These are phyloP conservation scores for Ceriops tagal DNA, from an alignment of 345 rosid genomes.

Conservation along the genomic window DNA sequence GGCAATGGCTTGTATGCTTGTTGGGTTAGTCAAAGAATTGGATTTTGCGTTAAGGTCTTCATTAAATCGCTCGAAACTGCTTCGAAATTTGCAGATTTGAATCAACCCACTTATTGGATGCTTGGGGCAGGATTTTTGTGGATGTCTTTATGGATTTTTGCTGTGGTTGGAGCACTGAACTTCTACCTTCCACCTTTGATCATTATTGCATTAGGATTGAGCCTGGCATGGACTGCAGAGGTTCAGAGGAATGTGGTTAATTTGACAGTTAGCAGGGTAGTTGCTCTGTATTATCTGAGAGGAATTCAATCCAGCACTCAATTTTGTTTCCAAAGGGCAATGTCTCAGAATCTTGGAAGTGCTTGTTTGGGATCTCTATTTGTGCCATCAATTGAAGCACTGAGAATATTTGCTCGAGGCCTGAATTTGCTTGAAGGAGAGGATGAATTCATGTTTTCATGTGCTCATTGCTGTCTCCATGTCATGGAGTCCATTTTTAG, in stretches of 20 bases:
- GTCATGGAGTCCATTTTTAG: slow-evolving; percentile 74
- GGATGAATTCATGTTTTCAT: slow-evolving; percentile 97
- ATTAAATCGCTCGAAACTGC: slow-evolving; percentile 65
- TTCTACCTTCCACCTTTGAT: slow-evolving; percentile 52
- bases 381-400: slow-evolving; percentile 84
- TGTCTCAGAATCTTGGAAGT: slow-evolving; percentile 78
- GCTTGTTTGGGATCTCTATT: slow-evolving; percentile 93
- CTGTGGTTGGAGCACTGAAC: slow-evolving; percentile 81
- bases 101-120: slow-evolving; percentile 76
- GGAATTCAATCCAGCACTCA: slow-evolving; percentile 88
- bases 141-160: slow-evolving; percentile 97
- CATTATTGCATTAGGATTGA: slow-evolving; percentile 48
- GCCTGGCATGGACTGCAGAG: slow-evolving; percentile 85
- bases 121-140: slow-evolving; percentile 83
- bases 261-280: slow-evolving; percentile 69
- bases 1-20: slow-evolving; percentile 90
- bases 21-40: slow-evolving; percentile 66
- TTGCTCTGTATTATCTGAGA: slow-evolving; percentile 72
- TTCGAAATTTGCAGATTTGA: slow-evolving; percentile 68
- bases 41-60: slow-evolving; percentile 59
- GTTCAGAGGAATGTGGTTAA: slow-evolving; percentile 93
- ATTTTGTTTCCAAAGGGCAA: slow-evolving; percentile 86
- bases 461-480: slow-evolving; percentile 93
- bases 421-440: slow-evolving; percentile 91
- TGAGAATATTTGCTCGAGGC: slow-evolving; percentile 78